phyloP scores from a whole-genome alignment of 2,329 filamentous ascomycete species.

The Aspergillus caelatus region DNA sequence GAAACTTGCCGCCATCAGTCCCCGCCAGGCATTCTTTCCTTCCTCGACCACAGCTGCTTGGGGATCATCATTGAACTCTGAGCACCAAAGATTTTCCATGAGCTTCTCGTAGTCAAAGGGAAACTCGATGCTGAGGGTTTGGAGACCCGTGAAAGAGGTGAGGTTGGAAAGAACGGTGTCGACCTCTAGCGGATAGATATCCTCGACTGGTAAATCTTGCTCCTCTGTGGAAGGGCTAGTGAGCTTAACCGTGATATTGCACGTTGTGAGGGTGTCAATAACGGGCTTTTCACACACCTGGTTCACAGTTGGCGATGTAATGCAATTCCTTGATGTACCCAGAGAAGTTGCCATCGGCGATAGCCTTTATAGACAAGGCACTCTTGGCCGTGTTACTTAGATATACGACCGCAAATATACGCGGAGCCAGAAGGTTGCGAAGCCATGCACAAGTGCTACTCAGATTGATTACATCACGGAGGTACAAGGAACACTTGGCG shows the following conservation, averaged over 20 bases:
- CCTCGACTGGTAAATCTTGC: not conserved
- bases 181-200: constrained; percentile 1
- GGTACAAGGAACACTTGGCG: not conserved
- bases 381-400: not conserved
- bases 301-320: not conserved
- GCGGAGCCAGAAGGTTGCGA: not conserved
- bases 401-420: not conserved
- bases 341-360: not conserved
- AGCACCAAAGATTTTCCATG: not conserved
- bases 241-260: not conserved
- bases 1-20: constrained; percentile 3
- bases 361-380: not conserved
- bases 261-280: not conserved
- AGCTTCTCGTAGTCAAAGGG: not conserved
- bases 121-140: not conserved
- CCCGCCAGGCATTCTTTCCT: not conserved
- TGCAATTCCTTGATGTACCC: not conserved
- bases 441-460: constrained; percentile 1
- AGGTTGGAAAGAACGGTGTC: not conserved
- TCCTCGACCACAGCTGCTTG: not conserved
- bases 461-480: not conserved
- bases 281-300: not conserved
- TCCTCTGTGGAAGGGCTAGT: not conserved
- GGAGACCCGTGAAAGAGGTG: not conserved
- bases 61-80: not conserved